These are phyloP conservation scores for Boletus semigastroideus DNA, from an alignment of 1,284 basidiomycete species.

Conservation along the genomic window DNA sequence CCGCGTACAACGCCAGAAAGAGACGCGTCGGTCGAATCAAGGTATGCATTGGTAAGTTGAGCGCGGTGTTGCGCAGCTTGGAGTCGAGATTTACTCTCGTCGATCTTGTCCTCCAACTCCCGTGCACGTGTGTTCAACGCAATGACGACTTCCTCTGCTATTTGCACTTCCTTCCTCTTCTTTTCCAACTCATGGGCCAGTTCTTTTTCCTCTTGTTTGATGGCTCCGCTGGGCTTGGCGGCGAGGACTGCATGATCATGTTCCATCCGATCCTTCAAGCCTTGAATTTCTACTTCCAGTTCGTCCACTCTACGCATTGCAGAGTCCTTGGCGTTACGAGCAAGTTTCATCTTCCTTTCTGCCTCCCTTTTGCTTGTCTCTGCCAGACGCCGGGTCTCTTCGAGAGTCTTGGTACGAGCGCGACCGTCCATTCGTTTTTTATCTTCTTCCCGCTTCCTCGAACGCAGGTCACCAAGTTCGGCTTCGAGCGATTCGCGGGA, in stretches of 20 bases:
- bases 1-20: constrained; percentile 7
- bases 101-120: constrained; percentile 59
- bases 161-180: constrained; percentile 65
- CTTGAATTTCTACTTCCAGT: constrained; percentile 68
- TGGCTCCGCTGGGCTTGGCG: constrained; percentile 41
- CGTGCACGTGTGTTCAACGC: constrained; percentile 54
- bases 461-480: constrained; percentile 74
- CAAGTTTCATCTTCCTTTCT: constrained; percentile 81
- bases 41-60: constrained; percentile 42
- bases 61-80: constrained; percentile 50
- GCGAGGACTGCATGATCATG: constrained; percentile 55
- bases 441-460: constrained; percentile 84
- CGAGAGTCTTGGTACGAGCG: constrained; percentile 76
- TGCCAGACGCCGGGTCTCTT: constrained; percentile 84
- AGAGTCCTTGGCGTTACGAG: constrained; percentile 64
- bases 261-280: constrained; percentile 52
- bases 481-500: constrained; percentile 66
- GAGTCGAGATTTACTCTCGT: constrained; percentile 54
- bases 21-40: constrained; percentile 20
- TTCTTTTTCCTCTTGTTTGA: constrained; percentile 47
- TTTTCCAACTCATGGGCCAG: constrained; percentile 54
- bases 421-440: constrained; percentile 76
- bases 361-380: constrained; percentile 80
- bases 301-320: constrained; percentile 64
- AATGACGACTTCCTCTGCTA: constrained; percentile 66